Evolutionary conservation across 306 rosid species (phyloP).

Genomic region (Pterocarpus macrocarpus): DNA sequence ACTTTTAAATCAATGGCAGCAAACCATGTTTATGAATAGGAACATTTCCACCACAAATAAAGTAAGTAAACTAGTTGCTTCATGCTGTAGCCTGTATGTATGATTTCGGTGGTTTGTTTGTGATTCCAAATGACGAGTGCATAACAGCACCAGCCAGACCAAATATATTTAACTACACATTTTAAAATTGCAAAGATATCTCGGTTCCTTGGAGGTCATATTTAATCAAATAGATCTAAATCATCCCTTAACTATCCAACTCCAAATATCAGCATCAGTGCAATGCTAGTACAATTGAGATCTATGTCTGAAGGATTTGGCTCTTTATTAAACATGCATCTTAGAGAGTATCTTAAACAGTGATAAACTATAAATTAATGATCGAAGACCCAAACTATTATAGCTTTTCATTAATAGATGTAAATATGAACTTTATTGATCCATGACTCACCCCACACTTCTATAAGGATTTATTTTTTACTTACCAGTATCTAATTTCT

Average conservation of each 20-base stretch:
- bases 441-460: conserved; percentile 1
- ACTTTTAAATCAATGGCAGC: too few relatives aligned
- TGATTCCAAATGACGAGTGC: background rate
- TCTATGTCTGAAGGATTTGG: background rate
- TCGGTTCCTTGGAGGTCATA: background rate
- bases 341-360: background rate
- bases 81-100: background rate
- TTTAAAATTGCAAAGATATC: conserved; percentile 28
- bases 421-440: background rate
- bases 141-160: conserved; percentile 30
- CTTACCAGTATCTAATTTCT: background rate
- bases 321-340: background rate
- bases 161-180: background rate
- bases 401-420: background rate
- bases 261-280: conserved; percentile 1
- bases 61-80: conserved; percentile 18
- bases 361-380: background rate
- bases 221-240: background rate
- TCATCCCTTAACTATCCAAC: conserved; percentile 1
- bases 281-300: background rate
- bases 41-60: background rate
- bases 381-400: background rate
- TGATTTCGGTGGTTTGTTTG: background rate
- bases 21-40: background rate
- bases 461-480: background rate